Percentiles rank a stretch among this genome's conserved stretches.
These are phyloP conservation scores for Achlya hypogyna DNA, from an alignment of 352 stramenopile genomes.

Conservation along the genomic window DNA sequence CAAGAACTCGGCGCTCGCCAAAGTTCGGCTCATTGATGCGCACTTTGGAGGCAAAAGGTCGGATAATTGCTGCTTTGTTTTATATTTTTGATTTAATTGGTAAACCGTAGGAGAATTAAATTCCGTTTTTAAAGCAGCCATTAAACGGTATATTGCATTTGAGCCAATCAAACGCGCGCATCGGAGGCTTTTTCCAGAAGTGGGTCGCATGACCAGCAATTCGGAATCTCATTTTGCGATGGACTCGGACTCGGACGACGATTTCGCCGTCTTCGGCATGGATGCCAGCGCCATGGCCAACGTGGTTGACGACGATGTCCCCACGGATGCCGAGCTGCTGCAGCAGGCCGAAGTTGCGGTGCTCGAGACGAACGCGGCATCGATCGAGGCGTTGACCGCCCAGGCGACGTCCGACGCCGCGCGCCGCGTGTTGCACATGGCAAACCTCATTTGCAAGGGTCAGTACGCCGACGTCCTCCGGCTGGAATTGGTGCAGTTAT, in stretches of 20 bases:
- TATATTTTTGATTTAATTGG: no score
- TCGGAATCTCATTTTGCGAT: constrained; percentile 1
- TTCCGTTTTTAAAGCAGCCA: background rate
- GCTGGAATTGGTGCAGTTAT: constrained; percentile 25
- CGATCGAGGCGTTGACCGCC: constrained; percentile 21
- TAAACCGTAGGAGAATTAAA: no score
- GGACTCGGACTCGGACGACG: constrained; percentile 7
- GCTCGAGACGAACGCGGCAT: constrained; percentile 37
- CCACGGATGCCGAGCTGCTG: constrained; percentile 24
- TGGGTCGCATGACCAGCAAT: constrained; percentile 2
- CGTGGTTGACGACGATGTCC: background rate
- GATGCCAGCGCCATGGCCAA: background rate
- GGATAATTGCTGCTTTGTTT: background rate
- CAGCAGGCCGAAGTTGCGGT: constrained; percentile 44
- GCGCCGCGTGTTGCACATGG: constrained; percentile 32
- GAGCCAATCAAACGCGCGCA: background rate
- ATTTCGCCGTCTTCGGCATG: constrained; percentile 15
- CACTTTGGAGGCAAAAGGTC: background rate
- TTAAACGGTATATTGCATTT: background rate
- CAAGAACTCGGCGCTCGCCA: background rate
- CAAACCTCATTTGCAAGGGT: constrained; percentile 46
- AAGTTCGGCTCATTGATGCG: background rate
- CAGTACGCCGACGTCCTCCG: constrained; percentile 53
- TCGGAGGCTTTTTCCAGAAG: background rate
- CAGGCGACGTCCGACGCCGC: constrained; percentile 14